Conservation (phyloP, 495 filamentous ascomycete genomes). For the Penicillium waksmanii region DNA sequence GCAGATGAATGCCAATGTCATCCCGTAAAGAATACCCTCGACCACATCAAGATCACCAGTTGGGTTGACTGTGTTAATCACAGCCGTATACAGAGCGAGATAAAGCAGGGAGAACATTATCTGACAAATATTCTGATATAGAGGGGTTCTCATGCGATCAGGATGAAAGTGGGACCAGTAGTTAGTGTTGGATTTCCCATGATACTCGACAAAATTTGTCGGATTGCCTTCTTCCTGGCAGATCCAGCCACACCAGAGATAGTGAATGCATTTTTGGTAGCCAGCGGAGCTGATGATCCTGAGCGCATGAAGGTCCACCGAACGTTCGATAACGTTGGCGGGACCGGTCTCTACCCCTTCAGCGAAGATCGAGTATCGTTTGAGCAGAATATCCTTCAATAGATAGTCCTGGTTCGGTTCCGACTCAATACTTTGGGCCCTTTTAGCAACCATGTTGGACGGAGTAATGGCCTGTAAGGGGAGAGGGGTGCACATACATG, state of each 20-base stretch:
- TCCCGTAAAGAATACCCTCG: slow-evolving; percentile 83
- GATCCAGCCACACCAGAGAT: slow-evolving; percentile 96
- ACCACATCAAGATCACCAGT: slow-evolving; percentile 80
- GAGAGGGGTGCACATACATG: slow-evolving; percentile 51
- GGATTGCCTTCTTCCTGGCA: slow-evolving; percentile 91
- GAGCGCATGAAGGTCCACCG: slow-evolving; percentile 90
- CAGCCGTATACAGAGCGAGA: slow-evolving; percentile 80
- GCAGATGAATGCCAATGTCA: slow-evolving; percentile 90
- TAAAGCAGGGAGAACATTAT: slow-evolving; percentile 83
- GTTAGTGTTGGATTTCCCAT: slow-evolving; percentile 68
- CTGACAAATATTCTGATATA: slow-evolving; percentile 90
- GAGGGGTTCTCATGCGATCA: slow-evolving; percentile 86
- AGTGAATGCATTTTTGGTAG: slow-evolving; percentile 93
- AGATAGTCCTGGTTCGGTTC: slow-evolving; percentile 78
- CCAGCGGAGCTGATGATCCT: slow-evolving; percentile 84
- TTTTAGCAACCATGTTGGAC: slow-evolving; percentile 14
- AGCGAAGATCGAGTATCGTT: slow-evolving; percentile 81
- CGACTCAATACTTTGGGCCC: slow-evolving; percentile 65
- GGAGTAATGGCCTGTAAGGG: not conserved
- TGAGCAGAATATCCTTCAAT: slow-evolving; percentile 80
- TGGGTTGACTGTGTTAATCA: slow-evolving; percentile 89
- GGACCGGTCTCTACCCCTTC: slow-evolving; percentile 72
- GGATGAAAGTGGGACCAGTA: slow-evolving; percentile 88
- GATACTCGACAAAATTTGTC: slow-evolving; percentile 81
- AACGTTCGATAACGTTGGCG: slow-evolving; percentile 85